Evolutionary conservation across 2,329 filamentous ascomycete genomes (phyloP), one percentile per base, ranked within the genome.

Genomic region (Magnaporthiopsis incrustans): DNA sequence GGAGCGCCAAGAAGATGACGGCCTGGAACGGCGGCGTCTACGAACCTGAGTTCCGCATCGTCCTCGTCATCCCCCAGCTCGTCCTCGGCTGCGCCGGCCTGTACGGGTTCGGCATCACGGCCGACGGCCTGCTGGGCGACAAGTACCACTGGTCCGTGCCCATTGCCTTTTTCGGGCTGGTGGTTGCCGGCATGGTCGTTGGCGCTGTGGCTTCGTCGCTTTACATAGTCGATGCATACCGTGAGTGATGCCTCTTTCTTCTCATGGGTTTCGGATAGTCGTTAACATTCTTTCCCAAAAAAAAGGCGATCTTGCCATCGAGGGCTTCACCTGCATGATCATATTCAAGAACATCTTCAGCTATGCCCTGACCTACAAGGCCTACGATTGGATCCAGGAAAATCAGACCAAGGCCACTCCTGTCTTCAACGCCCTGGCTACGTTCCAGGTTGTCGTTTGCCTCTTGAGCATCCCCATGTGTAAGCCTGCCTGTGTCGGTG

Each of bases 261-360:
- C n/a, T n/a, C n/a, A n/a, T n/a, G n/a, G n/a, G n/a, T n/a, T n/a
- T n/a, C n/a, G n/a, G n/a, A n/a, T n/a, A n/a, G 32, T 10, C 33
- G 56, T 3, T 32, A 38, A 44, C 38, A 44, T 4, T 4, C 8
- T 44, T 18, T 14, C 3, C 4, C 33, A 7, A 12, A 50, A 63
- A n/a, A n/a, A 57, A 90, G 89, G 88, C 10, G 88, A 94, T 67
- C 85, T 96, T 64, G 86, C 91, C 1, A 85, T 97, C 60, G 93
- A 97, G 76, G 90, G 88, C 8, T 96, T 97, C 74, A 97, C 92
- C 0, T 91, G 91, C 76, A 85, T 95, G 73, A 84, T 97, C 68
- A 88, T 97, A 63, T 97, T 97, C 81, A 97, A 97, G 77, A 97
- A 97, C 76, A 84, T 97, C 67, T 96, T 97, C 78, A 90, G 88